Base-by-base conservation (phyloP, 108 stramenopile species). In the Conticribra guillardii region DNA sequence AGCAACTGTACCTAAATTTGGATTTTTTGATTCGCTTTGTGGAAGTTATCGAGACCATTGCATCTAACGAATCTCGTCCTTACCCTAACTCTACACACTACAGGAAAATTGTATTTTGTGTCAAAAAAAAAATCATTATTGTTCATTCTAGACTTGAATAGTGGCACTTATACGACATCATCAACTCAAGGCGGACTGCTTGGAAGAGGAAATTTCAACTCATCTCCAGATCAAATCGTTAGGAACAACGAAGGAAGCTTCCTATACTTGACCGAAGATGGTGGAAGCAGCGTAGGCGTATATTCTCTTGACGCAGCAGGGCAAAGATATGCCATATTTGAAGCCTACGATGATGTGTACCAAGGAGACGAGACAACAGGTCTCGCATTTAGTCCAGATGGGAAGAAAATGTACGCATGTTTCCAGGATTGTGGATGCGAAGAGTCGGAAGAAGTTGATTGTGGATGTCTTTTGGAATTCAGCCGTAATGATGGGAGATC, bases 181-280 rank as follows among this genome's bases (percentile, higher is more conserved):
- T 19, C 47, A 11, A 79, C 78, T 11, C 34, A 56, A 24, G 48
- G 44, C 15, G 52, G 41, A 14, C 17, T 67, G 17, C 5, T 46
- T n/a, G 69, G 70, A 22, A 49, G 57, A 44, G 84, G 84, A 2
- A 50, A 32, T 2, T 83, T 88, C 67, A 55, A 71, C 26, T 34
- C 53, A 15, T 30, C 45, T 17, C 87, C 89, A 2, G 87, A 90
- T 72, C 86, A 89, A 67, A 66, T 79, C 34, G 59, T 67, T 30
- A 37, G 61, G 16, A 80, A 84, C 53, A 69, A 69, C 48, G 70
- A 52, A 21, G 58, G 64, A 34, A 47, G 59, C 3, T 66, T 83
- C 47, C 51, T 90, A 17, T 90, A 85, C 71, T 84, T 90, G 22
- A 83, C 82, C 21, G 88, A 89, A 67, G 88, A 89, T 34, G 86